Base-by-base conservation (phyloP, 352 stramenopile species). In the Globisporangium cystogenes region DNA sequence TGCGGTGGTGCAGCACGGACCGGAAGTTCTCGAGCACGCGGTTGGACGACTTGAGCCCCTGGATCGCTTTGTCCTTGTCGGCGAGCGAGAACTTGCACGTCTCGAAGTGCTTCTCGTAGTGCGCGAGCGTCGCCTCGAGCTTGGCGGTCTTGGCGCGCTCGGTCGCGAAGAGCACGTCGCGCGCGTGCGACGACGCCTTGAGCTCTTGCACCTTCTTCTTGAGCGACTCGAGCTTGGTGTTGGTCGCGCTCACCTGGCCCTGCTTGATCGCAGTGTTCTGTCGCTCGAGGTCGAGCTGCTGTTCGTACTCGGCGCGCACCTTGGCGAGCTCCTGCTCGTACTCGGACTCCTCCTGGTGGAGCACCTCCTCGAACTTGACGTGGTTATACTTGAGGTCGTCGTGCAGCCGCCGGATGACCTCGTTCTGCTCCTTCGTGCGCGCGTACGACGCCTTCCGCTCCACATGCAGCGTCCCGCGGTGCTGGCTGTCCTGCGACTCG, bases 371-470 rank as follows among this genome's bases (percentile, higher is more conserved):
- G 18, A 90, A 94, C 47, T 92, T 91, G 47, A 86, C 68, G 53
- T 94, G 77, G 54, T 94, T 92, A 57, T 91, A 91, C 56, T 75
- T 84, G 27, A 94, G 62, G 57, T 94, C 83, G 57, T 94, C 83
- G 41, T 94, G 82, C 5, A 94, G 64, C 0, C 76, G 76, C 62
- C 90, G 90, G 65, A 94, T 92, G 23, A 93, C 63, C 23, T 90
- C 76, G 31, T 87, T 89, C 50, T 91, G 80, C 51, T 93, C 82
- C 35, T 91, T 91, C 29, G 75, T 72, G 49, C 80, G 65, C 10
- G 68, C 66, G 46, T 90, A 85, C 4, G 79, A 64, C 0, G 72
- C 65, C 35, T 87, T 87, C 0, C 82, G 73, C 41, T 93, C 82
- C 20, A 64, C 65, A 36, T 93, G 79, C 0, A 93, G 51, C 10